These are phyloP conservation scores for Nectriaceae sp. DNA, from an alignment of 2,329 filamentous ascomycete genomes.

Conservation along the genomic window DNA sequence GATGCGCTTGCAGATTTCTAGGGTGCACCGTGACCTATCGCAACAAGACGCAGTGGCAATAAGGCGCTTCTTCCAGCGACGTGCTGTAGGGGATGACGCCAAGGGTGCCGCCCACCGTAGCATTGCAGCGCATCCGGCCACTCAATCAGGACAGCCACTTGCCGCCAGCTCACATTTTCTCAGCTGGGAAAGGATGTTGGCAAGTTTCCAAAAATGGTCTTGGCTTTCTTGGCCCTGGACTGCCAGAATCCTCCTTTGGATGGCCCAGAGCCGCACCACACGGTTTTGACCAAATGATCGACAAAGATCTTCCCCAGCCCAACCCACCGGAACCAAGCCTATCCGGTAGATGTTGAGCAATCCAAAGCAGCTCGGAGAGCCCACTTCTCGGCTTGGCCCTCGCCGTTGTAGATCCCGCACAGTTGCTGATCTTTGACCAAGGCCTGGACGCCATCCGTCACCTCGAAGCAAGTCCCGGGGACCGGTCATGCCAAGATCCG, in stretches of 20 bases:
- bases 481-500: too few species aligned
- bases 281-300: conserved; percentile 21
- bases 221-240: conserved; percentile 7
- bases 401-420: conserved; percentile 3
- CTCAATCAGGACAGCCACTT: conserved; percentile 20
- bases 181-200: conserved; percentile 13
- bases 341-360: conserved; percentile 13
- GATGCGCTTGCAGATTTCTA: not conserved
- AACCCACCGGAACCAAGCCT: conserved; percentile 20
- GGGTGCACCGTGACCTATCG: not conserved
- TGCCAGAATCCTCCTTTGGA: conserved; percentile 11
- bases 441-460: not conserved
- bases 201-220: conserved; percentile 3
- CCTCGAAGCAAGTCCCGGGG: not conserved
- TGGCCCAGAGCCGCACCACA: conserved; percentile 23
- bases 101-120: conserved; percentile 15
- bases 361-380: not conserved
- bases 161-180: conserved; percentile 11
- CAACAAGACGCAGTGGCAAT: not conserved
- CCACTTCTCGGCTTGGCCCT: conserved; percentile 5
- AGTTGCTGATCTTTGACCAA: not conserved
- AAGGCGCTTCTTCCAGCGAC: not conserved
- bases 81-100: conserved; percentile 15
- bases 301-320: conserved; percentile 31
- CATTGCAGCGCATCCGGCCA: conserved; percentile 6